Evolutionary conservation across 2,329 filamentous ascomycete species (phyloP), one percentile per base, ranked within the genome.

Genomic region (Colletotrichum tanaceti): DNA sequence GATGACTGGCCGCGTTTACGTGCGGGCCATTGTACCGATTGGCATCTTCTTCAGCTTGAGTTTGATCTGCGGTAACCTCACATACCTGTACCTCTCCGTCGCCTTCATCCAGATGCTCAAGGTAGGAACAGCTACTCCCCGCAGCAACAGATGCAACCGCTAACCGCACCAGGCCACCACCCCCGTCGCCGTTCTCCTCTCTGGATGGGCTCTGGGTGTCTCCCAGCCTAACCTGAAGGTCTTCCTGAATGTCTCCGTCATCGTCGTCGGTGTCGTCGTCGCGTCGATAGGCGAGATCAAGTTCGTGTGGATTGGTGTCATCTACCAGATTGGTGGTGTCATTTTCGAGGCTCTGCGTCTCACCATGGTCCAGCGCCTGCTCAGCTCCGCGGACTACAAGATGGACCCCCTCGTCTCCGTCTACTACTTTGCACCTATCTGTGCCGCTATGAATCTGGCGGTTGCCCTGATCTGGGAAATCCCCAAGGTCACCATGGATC

Each of bases 71-170:
- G 94, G 94, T 77, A 98, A 98, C 84, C 83, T 97, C 82, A 94
- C 95, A 74, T 98, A 98, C 79, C 88, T 98, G 63, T 97, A 98
- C 82, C 89, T 98, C 70, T 96, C 92, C 73, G 95, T 98, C 68
- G 92, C 95, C 70, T 98, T 98, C 81, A 98, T 98, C 77, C 95
- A 98, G 86, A 98, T 98, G 95, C 90, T 98, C 80, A 98, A 98
- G 92, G 91, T 93, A 72, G 38, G 73, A 32, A 60, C 44, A n/a
- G 9, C 10, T 58, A 10, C 1, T 38, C 14, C 9, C 18, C 7
- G 3, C 14, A 4, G 39, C 24, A n/a, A 10, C 16, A 18, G 5
- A 38, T 4, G n/a, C 20, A 60, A 39, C 7, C 22, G 41, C 71
- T 71, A 52, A 72, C 44, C 32, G 2, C 11, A 14, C n/a, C 59